A percentile compares a stretch with the other conserved stretches of the same genome.
These are phyloP conservation scores for Chaetothyriales sp. DNA, from an alignment of 2,329 filamentous ascomycete genomes.

Conservation along the genomic window DNA sequence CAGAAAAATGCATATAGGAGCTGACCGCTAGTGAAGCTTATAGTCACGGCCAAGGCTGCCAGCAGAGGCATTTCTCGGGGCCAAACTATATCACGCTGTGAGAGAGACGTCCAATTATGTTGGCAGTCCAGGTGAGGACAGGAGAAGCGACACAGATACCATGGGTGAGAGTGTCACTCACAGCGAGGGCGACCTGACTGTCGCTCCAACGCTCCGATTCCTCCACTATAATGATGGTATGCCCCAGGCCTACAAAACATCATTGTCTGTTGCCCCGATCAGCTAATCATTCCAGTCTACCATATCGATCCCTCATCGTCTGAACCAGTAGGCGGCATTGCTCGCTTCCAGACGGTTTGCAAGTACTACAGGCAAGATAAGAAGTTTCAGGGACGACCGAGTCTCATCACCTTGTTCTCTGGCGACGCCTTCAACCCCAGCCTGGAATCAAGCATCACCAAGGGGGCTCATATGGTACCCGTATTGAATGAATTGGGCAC, in stretches of 20 bases:
- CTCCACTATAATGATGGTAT: constrained; percentile 69
- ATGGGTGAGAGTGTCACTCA: constrained; percentile 13
- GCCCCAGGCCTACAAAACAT: not conserved
- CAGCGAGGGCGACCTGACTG: constrained; percentile 27
- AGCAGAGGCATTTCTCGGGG: no score
- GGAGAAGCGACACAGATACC: not conserved
- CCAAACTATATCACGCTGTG: not conserved
- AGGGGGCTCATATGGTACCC: constrained; percentile 79
- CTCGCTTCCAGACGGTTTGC: constrained; percentile 65
- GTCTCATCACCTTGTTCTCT: constrained; percentile 68
- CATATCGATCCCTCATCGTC: constrained; percentile 50
- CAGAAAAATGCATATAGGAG: no score
- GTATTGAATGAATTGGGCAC: constrained; percentile 67
- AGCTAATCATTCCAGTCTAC: constrained; percentile 46
- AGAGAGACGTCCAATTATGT: not conserved
- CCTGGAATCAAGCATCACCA: constrained; percentile 76
- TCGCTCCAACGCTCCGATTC: constrained; percentile 59
- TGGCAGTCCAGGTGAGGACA: not conserved
- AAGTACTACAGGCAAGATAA: constrained; percentile 57
- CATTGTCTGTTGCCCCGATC: not conserved
- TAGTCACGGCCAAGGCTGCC: not conserved
- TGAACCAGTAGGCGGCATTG: constrained; percentile 60
- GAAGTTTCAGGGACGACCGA: constrained; percentile 49
- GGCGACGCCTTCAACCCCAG: constrained; percentile 89
- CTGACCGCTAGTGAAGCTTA: not conserved